phyloP scores from a whole-genome alignment of 116 monocot genomes.

The Phalaenopsis hybrid region DNA sequence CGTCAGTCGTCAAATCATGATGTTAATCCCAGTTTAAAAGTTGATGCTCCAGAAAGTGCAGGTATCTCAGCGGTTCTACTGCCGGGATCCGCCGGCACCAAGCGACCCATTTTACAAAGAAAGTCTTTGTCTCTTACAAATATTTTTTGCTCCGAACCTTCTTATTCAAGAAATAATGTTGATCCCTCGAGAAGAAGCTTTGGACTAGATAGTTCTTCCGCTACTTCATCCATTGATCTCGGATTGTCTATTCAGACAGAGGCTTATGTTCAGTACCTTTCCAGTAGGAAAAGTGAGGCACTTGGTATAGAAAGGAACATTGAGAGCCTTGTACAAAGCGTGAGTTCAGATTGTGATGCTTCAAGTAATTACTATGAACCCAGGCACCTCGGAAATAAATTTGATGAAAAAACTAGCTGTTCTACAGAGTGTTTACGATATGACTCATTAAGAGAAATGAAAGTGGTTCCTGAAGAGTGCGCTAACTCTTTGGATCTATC shows the following conservation, averaged over 20 bases:
- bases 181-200: slow-evolving; percentile 30
- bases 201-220: slow-evolving; percentile 37
- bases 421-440: neutral
- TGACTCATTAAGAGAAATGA: slow-evolving; percentile 6
- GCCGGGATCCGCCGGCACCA: slow-evolving; percentile 46
- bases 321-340: neutral
- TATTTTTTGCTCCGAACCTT: slow-evolving; percentile 43
- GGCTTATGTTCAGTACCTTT: slow-evolving; percentile 21
- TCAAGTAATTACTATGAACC: slow-evolving; percentile 11
- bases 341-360: neutral
- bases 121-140: slow-evolving; percentile 41
- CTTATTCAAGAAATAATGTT: slow-evolving; percentile 47
- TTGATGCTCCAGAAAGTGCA: slow-evolving; percentile 43
- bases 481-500: neutral
- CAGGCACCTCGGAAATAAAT: slow-evolving; percentile 6
- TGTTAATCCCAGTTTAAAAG: slow-evolving; percentile 21
- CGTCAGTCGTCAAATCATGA: slow-evolving; percentile 12
- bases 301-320: slow-evolving; percentile 13
- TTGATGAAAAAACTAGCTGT: slow-evolving; percentile 11
- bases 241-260: slow-evolving; percentile 36
- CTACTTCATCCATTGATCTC: slow-evolving; percentile 70
- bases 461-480: slow-evolving; percentile 11
- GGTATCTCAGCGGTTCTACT: slow-evolving; percentile 66
- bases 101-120: slow-evolving; percentile 55
- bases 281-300: slow-evolving; percentile 25